A percentile compares a stretch with the other conserved stretches of the same genome.
These are phyloP conservation scores for Cytospora piceae DNA, from an alignment of 2,329 filamentous ascomycete genomes.

Conservation along the genomic window DNA sequence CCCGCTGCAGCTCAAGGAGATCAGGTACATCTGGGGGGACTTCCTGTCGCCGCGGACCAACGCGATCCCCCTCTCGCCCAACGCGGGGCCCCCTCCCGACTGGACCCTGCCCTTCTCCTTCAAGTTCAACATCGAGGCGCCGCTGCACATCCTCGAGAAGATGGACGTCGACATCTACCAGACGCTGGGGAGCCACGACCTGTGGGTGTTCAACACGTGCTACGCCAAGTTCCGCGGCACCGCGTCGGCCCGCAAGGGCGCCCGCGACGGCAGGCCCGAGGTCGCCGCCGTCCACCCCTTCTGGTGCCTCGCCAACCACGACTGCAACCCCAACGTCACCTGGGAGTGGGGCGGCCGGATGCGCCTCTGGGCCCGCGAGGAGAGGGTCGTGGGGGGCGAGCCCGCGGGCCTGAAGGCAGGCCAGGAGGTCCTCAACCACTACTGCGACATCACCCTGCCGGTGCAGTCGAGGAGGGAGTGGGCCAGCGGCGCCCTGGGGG, in stretches of 20 bases:
- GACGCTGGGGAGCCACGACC: conserved; percentile 61
- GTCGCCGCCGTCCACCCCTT: conserved; percentile 92
- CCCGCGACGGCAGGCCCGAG: conserved; percentile 80
- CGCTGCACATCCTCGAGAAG: conserved; percentile 78
- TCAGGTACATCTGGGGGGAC: conserved; percentile 73
- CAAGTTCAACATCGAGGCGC: conserved; percentile 72
- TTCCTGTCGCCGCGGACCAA: conserved; percentile 59
- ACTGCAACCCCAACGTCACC: conserved; percentile 89
- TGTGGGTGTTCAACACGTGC: conserved; percentile 88
- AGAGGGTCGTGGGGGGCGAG: conserved; percentile 55
- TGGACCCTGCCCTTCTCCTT: conserved; percentile 81
- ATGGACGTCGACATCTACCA: conserved; percentile 81
- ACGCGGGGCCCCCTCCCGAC: conserved; percentile 59
- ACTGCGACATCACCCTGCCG: conserved; percentile 81
- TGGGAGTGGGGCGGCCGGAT: conserved; percentile 92
- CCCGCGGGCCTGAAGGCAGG: conserved; percentile 71
- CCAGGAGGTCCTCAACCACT: conserved; percentile 86
- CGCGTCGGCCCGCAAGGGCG: conserved; percentile 81
- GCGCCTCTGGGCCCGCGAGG: conserved; percentile 66
- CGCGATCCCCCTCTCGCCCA: conserved; percentile 57
- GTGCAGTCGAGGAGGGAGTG: conserved; percentile 86
- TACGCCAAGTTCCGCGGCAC: conserved; percentile 94
- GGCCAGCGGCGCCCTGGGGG: conserved; percentile 85
- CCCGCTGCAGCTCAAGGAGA: conserved; percentile 65
- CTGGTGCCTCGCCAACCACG: conserved; percentile 96